Evolutionary conservation across 129 eudicot genomes (phyloP), one percentile per base, ranked within the genome.

Genomic region (Flaveria linearis): DNA sequence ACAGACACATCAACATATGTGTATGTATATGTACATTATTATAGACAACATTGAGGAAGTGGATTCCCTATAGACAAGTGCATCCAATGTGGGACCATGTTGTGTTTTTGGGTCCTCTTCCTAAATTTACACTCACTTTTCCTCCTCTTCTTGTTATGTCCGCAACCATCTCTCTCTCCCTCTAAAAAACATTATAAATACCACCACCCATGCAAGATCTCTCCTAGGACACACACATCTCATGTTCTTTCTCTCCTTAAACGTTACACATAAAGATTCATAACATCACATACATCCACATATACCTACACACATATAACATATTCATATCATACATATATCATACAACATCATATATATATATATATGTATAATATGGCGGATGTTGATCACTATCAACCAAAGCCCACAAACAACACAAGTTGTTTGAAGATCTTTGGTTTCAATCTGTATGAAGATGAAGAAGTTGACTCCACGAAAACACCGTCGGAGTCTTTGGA

Each of bases 351-450:
- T 12, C 41, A 42, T 12, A 14, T 72, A 75, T 55, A 74, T 78
- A 74, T 64, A 42, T 12, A 14, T 72, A 75, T 55, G 76, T 78
- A 74, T 64, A 80, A 80, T 20, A 88, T 86, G 98, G 90, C 77
- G 22, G 95, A 86, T 79, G 26, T 82, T 26, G 88, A 86, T 28
- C 76, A 74, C 47, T 86, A 83, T 72, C 82, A 85, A 69, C 71
- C 79, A 26, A 86, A 86, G 79, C 63, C 86, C 76, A 70, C 67
- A 74, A 80, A 75, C 66, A 83, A 83, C 67, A 77, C 75, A 41
- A 58, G 85, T 8, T 82, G 86, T 45, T 85, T 93, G 72, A 93
- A 93, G 74, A 88, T 93, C 18, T 93, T 93, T 65, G 98, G 98
- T 4, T 90, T 93, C 90, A 78, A 90, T 84, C 86, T 93, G 20